Evolutionary conservation across 768 basidiomycete species (phyloP), one percentile per base, ranked within the genome.

Genomic region (Cantharellus cinnabarinus): DNA sequence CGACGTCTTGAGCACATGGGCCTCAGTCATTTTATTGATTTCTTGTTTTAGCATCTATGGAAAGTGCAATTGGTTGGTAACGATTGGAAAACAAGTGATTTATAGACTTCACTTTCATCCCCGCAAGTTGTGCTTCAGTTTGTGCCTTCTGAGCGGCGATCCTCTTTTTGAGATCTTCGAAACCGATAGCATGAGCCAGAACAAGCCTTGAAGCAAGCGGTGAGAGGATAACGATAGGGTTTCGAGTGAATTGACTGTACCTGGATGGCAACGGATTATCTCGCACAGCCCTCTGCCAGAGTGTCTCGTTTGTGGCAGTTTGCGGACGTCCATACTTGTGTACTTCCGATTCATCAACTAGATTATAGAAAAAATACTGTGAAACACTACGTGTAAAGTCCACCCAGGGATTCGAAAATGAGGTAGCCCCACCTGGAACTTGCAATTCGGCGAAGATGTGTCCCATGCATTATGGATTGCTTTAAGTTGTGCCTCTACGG

Each of bases 191-290:
- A 38, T 89, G 71, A 3, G 82, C 87, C 0, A 86, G 85, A 0
- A 89, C 84, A 59, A 85, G 74, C 63, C 87, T 89, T 15, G 40
- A 34, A 10, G 42, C 39, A 48, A 10, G 44, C 29, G 29, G 29
- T 10, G 10, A 48, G 10, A 48, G 44, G 44, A 48, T 29, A 48
- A 48, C 44, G 44, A 48, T 48, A 10, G 10, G 44, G 3, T 29
- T 5, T 41, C 37, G 4, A 48, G 42, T 41, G 40, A 50, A 62
- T 61, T 15, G 3, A 10, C 68, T 77, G 62, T 64, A 89, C 86
- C 84, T 81, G 56, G 75, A 78, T 2, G 84, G 77, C 70, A 89
- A 85, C 0, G 89, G 89, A 63, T 89, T 90, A 66, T 89, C 87
- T 56, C 78, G 72, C 1, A 79, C 71, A 4, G 88, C 88, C 66